A percentile compares a stretch with the other conserved stretches of the same genome.
These are phyloP conservation scores for Penicillium paxilli DNA, from an alignment of 495 filamentous ascomycete genomes.

Conservation along the genomic window DNA sequence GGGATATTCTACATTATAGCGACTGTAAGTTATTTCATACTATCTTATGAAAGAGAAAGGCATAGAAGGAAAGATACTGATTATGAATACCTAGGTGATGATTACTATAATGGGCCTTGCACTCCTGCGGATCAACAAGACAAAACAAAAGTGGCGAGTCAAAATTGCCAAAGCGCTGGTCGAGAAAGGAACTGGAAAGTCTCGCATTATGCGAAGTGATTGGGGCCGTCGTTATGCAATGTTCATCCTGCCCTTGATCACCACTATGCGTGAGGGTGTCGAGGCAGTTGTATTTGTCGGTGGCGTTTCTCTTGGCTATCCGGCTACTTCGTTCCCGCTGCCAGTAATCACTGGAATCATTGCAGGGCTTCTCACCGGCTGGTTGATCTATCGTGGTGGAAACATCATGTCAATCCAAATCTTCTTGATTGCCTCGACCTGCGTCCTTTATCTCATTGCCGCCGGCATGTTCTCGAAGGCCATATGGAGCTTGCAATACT, in stretches of 20 bases:
- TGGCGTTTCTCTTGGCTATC: slow-evolving; percentile 71
- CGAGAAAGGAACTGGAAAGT: slow-evolving; percentile 63
- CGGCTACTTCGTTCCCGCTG: slow-evolving; percentile 64
- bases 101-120: slow-evolving; percentile 78
- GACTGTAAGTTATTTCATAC: too few species aligned
- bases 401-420: slow-evolving; percentile 67
- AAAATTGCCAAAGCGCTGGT: slow-evolving; percentile 68
- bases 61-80: too few species aligned
- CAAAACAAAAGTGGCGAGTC: slow-evolving; percentile 80
- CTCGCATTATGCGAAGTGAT: too few species aligned
- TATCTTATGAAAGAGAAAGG: too few species aligned
- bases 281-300: slow-evolving; percentile 82
- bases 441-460: slow-evolving; percentile 80
- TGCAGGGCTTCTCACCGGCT: slow-evolving; percentile 64
- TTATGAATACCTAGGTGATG: too few species aligned
- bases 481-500: slow-evolving; percentile 69
- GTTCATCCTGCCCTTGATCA: slow-evolving; percentile 81
- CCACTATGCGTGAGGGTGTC: slow-evolving; percentile 76
- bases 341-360: slow-evolving; percentile 67
- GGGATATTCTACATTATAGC: slow-evolving; percentile 71
- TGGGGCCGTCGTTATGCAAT: too few species aligned
- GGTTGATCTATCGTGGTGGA: slow-evolving; percentile 73
- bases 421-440: slow-evolving; percentile 80
- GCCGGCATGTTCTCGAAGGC: slow-evolving; percentile 77
- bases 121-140: slow-evolving; percentile 75